phyloP scores from a whole-genome alignment of 306 rosid genomes.

The Astragalus membranaceus region DNA sequence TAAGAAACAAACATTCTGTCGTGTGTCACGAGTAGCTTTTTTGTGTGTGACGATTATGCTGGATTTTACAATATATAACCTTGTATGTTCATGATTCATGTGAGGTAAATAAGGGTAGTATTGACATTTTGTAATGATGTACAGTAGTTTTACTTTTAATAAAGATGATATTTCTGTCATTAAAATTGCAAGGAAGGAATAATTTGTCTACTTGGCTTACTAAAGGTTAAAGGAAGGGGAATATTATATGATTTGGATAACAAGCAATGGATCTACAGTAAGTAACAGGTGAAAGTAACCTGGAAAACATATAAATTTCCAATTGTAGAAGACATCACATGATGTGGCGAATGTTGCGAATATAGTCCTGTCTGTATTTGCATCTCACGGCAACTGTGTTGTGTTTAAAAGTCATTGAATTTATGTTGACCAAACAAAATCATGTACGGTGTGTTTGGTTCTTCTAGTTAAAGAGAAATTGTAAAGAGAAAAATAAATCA shows the following conservation, averaged over 20 bases:
- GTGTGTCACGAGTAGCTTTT: neutral
- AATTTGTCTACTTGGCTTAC: neutral
- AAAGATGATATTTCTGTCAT: neutral
- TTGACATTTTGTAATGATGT: slow-evolving; percentile 2
- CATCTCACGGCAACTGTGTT: no score
- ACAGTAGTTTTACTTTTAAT: slow-evolving; percentile 22
- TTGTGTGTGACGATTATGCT: no score
- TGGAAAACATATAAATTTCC: no score
- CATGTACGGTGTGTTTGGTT: no score
- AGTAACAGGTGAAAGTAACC: neutral
- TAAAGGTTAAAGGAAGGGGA: slow-evolving; percentile 22
- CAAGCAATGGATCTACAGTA: slow-evolving; percentile 2
- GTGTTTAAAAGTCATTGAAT: no score
- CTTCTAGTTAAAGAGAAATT: no score
- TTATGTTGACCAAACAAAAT: no score
- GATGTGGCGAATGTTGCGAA: no score
- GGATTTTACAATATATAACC: neutral
- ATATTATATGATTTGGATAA: neutral
- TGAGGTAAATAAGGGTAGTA: neutral
- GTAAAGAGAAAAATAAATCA: no score
- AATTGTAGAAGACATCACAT: no score
- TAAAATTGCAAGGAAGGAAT: slow-evolving; percentile 30
- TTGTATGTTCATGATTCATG: neutral
- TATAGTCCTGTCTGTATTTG: no score
- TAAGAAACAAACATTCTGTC: neutral